Evolutionary conservation across 345 rosid species (phyloP).

Genomic region (Erysimum cheiranthoides): DNA sequence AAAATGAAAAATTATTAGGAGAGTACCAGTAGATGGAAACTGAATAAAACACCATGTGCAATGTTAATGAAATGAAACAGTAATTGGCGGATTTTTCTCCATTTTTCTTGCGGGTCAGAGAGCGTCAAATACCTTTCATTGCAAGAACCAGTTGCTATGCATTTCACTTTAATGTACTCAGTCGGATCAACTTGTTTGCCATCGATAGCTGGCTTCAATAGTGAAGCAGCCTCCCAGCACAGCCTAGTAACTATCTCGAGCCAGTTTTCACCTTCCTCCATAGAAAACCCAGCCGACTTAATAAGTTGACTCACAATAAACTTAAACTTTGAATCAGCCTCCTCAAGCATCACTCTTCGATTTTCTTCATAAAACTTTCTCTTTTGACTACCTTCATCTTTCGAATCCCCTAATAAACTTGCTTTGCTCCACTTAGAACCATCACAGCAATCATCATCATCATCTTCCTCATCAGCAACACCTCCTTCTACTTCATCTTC

Average conservation of each 20-base stretch:
- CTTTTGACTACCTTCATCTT: conserved; percentile 53
- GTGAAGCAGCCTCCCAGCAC: conserved; percentile 92
- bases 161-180: conserved; percentile 83
- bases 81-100: background rate
- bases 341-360: conserved; percentile 62
- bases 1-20: conserved; percentile 24
- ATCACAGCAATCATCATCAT: conserved; percentile 74
- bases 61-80: background rate
- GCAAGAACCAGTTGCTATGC: conserved; percentile 84
- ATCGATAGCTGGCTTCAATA: conserved; percentile 66
- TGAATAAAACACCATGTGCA: background rate
- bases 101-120: background rate
- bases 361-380: conserved; percentile 62
- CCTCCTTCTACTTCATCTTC: conserved; percentile 65
- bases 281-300: conserved; percentile 55
- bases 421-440: conserved; percentile 69
- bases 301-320: conserved; percentile 65
- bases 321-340: conserved; percentile 75
- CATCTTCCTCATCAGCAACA: conserved; percentile 67
- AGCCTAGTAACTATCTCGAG: conserved; percentile 67
- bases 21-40: background rate
- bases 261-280: conserved; percentile 66
- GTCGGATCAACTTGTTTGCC: conserved; percentile 66
- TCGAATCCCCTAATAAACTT: conserved; percentile 54
- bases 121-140: conserved; percentile 61